phyloP scores from a whole-genome alignment of 257 asterid species.

The Lithospermum erythrorhizon region DNA sequence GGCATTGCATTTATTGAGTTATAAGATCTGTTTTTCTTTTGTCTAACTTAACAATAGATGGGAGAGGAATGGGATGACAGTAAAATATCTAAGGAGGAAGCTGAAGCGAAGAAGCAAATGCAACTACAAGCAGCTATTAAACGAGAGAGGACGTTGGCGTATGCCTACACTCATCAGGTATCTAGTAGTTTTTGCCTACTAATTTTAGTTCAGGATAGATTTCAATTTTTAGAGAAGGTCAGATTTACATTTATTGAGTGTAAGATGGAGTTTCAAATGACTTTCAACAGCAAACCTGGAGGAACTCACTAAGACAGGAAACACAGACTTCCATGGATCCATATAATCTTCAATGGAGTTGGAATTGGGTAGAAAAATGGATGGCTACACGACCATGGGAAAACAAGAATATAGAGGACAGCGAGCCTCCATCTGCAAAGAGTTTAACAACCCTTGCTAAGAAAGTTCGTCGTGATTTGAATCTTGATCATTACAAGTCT shows the following conservation, averaged over 20 bases:
- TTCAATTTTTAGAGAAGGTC: no score
- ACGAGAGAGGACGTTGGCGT: slow-evolving; percentile 85
- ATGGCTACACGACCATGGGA: slow-evolving; percentile 80
- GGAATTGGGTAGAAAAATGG: slow-evolving; percentile 90
- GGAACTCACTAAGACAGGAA: slow-evolving; percentile 33
- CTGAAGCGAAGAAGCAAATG: slow-evolving; percentile 39
- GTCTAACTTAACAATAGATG: slow-evolving; percentile 13
- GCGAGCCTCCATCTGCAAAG: slow-evolving; percentile 19
- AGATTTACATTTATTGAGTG: no score
- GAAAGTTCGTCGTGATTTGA: neutral
- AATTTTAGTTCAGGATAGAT: neutral
- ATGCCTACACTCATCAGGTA: slow-evolving; percentile 68
- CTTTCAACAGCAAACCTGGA: slow-evolving; percentile 44
- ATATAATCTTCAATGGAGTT: slow-evolving; percentile 67
- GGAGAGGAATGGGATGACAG: slow-evolving; percentile 68
- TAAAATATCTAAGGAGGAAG: slow-evolving; percentile 48
- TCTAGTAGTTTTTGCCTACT: neutral
- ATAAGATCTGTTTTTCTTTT: neutral
- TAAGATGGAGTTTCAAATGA: neutral
- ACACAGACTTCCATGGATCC: slow-evolving; percentile 63
- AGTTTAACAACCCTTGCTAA: slow-evolving; percentile 24
- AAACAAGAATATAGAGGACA: slow-evolving; percentile 33
- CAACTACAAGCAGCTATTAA: slow-evolving; percentile 60
- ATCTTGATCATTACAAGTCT: slow-evolving; percentile 9
- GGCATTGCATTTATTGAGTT: neutral